Base-by-base conservation (phyloP, 441 rosid genomes). In the Iberis amara region DNA sequence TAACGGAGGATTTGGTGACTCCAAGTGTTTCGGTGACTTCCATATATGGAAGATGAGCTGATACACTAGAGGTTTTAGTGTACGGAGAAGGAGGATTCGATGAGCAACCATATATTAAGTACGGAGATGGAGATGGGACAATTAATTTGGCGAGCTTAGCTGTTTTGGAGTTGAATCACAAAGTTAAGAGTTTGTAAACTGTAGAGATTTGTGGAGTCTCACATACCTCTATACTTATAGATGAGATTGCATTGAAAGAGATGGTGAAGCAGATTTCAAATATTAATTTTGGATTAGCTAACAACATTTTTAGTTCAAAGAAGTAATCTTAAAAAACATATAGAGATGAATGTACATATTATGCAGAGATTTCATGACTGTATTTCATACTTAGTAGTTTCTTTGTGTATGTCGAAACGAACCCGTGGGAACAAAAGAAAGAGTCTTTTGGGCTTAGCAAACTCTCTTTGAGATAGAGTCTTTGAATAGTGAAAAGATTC, bases 41-140 rank as follows among this genome's bases (percentile, higher is more conserved):
- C 47, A 55, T 90, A 12, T 46, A 82, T 1, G 96, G 98, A 23
- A 58, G 57, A 1, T 79, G 74, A 2, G 71, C 83, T 48, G 75
- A 47, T 62, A 85, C 98, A 0, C 65, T 82, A 1, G 92, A 87
- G 78, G 70, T 58, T 10, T 39, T 78, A 59, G 55, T 73, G 11
- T 81, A 85, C 8, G 68, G 73, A 45, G 36, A 26, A 57, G 57
- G 65, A 51, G 85, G 90, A 7, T 90, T 83, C 5, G 82, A 83
- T 37, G 59, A 64, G 72, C 79, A 64, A 33, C 96, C 95, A 5
- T 63, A 77, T 32, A 66, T 80, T 53, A 70, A 66, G 41, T 77
- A 87, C 11, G 96, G 98, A 52, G 95, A 87, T 45, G 96, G 90
- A 51, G 96, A 90, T 13, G 98, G 98, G 15, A 90, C 98, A 0